Conservation (phyloP, 2,329 filamentous ascomycete species). For the Fusarium sp. region DNA sequence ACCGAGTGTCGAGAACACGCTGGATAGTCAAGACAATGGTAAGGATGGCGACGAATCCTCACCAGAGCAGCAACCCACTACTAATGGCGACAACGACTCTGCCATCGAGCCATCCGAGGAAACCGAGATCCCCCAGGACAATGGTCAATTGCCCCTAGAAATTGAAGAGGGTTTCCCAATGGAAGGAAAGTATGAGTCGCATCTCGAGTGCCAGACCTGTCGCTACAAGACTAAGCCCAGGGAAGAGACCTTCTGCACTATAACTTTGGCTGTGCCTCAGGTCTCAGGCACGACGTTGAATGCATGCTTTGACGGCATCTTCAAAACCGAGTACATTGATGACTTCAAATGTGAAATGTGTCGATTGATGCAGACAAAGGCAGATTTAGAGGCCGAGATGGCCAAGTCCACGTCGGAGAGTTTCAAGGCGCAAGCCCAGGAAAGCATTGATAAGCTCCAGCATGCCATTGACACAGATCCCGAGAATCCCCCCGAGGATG, state of each 20-base stretch:
- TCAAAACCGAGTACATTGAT: conserved; percentile 95
- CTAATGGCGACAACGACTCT: conserved; percentile 21
- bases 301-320: conserved; percentile 89
- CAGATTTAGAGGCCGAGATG: conserved; percentile 69
- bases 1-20: conserved; percentile 24
- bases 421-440: conserved; percentile 61
- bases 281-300: conserved; percentile 82
- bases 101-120: conserved; percentile 39
- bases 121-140: conserved; percentile 30
- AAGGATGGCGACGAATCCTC: conserved; percentile 9
- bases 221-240: conserved; percentile 88
- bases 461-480: conserved; percentile 81
- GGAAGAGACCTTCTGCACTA: conserved; percentile 85
- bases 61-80: conserved; percentile 17
- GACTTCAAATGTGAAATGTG: conserved; percentile 97
- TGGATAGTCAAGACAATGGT: conserved; percentile 35
- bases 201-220: conserved; percentile 91
- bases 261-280: conserved; percentile 92
- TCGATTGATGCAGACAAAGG: conserved; percentile 81
- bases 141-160: conserved; percentile 47
- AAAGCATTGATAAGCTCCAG: conserved; percentile 72
- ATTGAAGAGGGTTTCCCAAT: conserved; percentile 84
- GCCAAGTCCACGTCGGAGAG: conserved; percentile 61
- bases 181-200: conserved; percentile 91
- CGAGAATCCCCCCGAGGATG: conserved; percentile 76